Percentiles rank a stretch among this genome's conserved stretches.
These are phyloP conservation scores for Umbelopsis sp. DNA, from an alignment of 192 early-diverging fungal genomes.

Conservation along the genomic window DNA sequence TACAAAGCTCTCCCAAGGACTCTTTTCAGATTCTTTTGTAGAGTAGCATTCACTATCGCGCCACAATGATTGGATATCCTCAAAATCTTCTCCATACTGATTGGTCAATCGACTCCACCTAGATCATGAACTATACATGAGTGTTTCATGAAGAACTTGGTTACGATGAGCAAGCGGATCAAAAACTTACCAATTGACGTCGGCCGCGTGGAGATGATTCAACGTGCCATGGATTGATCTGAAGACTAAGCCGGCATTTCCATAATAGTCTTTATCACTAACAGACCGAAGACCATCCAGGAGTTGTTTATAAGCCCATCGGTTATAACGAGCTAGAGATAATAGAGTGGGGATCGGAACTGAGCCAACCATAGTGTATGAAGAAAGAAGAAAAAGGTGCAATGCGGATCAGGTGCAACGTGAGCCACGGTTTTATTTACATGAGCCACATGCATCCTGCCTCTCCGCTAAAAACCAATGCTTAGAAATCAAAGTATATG, in stretches of 20 bases:
- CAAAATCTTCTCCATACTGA: background rate
- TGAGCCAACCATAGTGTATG: background rate
- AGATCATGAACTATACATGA: too few species aligned
- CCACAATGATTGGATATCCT: background rate
- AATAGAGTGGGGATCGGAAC: background rate
- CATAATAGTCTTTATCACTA: background rate
- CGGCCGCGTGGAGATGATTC: background rate
- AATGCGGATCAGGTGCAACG: background rate
- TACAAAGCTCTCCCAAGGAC: background rate
- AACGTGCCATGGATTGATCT: conserved; percentile 10
- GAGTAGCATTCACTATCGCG: background rate
- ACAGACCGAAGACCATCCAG: background rate
- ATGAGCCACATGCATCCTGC: too few species aligned
- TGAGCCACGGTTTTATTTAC: too few species aligned
- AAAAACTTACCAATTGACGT: background rate
- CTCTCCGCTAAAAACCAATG: too few species aligned
- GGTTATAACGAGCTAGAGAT: background rate
- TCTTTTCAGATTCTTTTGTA: background rate
- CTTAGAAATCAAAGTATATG: too few species aligned
- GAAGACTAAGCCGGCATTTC: background rate
- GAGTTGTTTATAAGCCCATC: background rate
- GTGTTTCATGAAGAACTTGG: too few species aligned
- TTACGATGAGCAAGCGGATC: background rate
- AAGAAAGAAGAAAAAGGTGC: background rate
- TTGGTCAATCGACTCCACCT: background rate